Evolutionary conservation across 805 yeast genomes (phyloP).

Genomic region (Monosporozyma yasuniensis): DNA sequence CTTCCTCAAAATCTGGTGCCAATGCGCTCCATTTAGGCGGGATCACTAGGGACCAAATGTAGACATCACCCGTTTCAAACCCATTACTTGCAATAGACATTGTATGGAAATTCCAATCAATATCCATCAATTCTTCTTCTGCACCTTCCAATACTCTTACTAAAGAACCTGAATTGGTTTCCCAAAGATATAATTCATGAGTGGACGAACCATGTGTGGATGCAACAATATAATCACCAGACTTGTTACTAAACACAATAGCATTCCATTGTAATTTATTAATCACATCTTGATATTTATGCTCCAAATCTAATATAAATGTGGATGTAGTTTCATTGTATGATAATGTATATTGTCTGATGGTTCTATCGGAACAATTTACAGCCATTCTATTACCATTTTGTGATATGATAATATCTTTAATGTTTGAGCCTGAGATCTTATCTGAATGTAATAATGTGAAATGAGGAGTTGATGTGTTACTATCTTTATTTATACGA

Average conservation of each 20-base stretch:
- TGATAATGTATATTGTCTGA: conserved; percentile 41
- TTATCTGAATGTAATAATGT: conserved; percentile 41
- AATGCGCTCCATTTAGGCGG: conserved; percentile 95
- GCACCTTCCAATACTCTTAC: conserved; percentile 87
- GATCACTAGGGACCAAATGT: conserved; percentile 69
- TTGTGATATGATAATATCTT: conserved; percentile 51
- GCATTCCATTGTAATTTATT: conserved; percentile 85
- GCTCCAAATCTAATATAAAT: conserved; percentile 57
- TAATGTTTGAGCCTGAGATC: conserved; percentile 62
- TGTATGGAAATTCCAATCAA: conserved; percentile 73
- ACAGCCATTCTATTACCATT: conserved; percentile 56
- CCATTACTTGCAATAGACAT: conserved; percentile 80
- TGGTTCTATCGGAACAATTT: conserved; percentile 69
- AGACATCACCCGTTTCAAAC: conserved; percentile 72
- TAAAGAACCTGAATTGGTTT: conserved; percentile 77
- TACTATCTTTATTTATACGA: conserved; percentile 7
- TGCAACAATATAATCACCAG: conserved; percentile 79
- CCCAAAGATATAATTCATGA: conserved; percentile 90
- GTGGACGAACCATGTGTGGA: conserved; percentile 74
- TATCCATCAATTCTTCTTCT: conserved; percentile 70
- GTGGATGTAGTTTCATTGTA: conserved; percentile 5
- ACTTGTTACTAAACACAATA: conserved; percentile 59
- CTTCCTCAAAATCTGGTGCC: conserved; percentile 93
- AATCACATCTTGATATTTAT: conserved; percentile 83
- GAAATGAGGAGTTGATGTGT: background rate